Evolutionary conservation across 768 basidiomycete species (phyloP).

Genomic region (Steccherinum ochraceum): DNA sequence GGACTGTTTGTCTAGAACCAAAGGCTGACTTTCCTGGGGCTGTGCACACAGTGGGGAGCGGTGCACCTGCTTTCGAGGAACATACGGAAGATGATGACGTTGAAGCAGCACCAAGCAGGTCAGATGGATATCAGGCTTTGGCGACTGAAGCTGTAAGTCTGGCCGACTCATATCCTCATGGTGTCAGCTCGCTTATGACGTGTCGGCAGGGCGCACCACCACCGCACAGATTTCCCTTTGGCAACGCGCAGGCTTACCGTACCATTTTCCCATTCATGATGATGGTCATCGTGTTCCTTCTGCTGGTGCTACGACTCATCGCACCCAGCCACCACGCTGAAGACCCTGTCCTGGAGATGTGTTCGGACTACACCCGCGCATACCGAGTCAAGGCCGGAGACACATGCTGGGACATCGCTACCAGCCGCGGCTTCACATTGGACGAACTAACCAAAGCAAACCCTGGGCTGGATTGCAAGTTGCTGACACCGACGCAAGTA

Average conservation of each 20-base stretch:
- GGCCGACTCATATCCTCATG: neutral
- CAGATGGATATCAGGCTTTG: constrained; percentile 54
- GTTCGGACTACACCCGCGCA: constrained; percentile 18
- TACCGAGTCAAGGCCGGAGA: constrained; percentile 54
- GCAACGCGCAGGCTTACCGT: constrained; percentile 34
- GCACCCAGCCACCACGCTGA: constrained; percentile 27
- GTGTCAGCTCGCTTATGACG: neutral
- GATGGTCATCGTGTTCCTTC: constrained; percentile 52
- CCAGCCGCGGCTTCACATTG: constrained; percentile 38
- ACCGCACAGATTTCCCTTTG: neutral
- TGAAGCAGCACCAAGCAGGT: constrained; percentile 48
- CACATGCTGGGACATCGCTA: constrained; percentile 57
- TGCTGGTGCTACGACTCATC: constrained; percentile 57
- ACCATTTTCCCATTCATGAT: constrained; percentile 68
- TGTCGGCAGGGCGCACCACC: neutral
- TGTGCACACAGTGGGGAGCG: constrained; percentile 4
- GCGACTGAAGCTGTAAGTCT: constrained; percentile 41
- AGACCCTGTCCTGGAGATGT: constrained; percentile 6
- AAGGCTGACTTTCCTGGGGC: neutral
- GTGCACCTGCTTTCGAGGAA: constrained; percentile 14
- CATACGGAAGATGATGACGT: constrained; percentile 38
- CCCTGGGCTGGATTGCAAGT: constrained; percentile 43
- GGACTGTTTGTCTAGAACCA: neutral
- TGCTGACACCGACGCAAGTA: constrained; percentile 48
- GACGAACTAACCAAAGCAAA: constrained; percentile 50